These are phyloP conservation scores for Pyricularia grisea DNA, from an alignment of 2,329 filamentous ascomycete genomes.

Conservation along the genomic window DNA sequence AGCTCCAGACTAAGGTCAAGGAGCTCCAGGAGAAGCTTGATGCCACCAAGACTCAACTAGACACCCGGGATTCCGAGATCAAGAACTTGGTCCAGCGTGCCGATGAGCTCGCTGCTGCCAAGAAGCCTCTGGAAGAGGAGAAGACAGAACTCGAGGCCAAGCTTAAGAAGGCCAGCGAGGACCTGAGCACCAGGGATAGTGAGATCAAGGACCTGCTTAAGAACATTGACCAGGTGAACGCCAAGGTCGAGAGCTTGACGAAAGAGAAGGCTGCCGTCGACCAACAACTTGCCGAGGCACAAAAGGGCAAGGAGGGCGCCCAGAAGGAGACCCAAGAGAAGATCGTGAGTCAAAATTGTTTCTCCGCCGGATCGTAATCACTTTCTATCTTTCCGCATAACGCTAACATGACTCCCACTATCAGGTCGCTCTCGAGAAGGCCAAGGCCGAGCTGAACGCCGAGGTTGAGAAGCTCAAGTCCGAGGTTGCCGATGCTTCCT, in stretches of 20 bases:
- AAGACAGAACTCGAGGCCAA: constrained; percentile 4
- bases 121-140: neutral
- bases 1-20: constrained; percentile 4
- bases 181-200: neutral
- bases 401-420: neutral
- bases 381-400: neutral
- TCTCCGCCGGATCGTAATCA: neutral
- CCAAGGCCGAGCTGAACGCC: constrained; percentile 4
- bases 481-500: constrained; percentile 2
- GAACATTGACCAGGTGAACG: constrained; percentile 1
- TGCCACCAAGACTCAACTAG: neutral
- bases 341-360: neutral
- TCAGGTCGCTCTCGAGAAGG: constrained; percentile 1
- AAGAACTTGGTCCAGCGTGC: neutral
- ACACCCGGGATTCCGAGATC: constrained; percentile 4
- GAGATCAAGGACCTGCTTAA: constrained; percentile 6
- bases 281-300: constrained; percentile 1
- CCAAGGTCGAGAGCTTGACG: neutral
- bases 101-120: constrained; percentile 5
- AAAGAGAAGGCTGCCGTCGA: constrained; percentile 6
- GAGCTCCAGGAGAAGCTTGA: constrained; percentile 3
- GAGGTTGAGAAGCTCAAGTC: constrained; percentile 7
- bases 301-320: constrained; percentile 4
- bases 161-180: neutral
- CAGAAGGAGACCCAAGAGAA: constrained; percentile 4